phyloP scores from a whole-genome alignment of 176 grass and related monocot genomes.

The Musa itinerans region DNA sequence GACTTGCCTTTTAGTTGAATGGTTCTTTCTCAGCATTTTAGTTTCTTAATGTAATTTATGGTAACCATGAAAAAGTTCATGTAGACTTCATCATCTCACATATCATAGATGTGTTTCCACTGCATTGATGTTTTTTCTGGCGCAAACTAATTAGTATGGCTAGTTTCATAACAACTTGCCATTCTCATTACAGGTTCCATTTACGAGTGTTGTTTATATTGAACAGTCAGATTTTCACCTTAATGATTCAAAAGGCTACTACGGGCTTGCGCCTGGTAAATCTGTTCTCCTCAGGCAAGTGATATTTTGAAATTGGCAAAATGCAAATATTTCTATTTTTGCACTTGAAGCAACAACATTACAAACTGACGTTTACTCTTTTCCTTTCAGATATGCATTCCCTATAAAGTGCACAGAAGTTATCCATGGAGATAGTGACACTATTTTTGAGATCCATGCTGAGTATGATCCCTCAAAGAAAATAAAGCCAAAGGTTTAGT shows the following conservation, averaged over 20 bases:
- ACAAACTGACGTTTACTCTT: background rate
- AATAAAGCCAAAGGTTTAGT: conserved; percentile 72
- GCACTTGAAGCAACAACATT: background rate
- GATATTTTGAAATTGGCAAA: background rate
- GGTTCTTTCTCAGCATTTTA: background rate
- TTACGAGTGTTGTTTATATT: conserved; percentile 36
- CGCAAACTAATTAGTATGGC: background rate
- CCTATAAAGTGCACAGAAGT: conserved; percentile 94
- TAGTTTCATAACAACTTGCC: conserved; percentile 41
- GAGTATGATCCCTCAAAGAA: conserved; percentile 92
- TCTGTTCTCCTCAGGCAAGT: conserved; percentile 69
- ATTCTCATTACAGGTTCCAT: conserved; percentile 19
- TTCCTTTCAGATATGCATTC: conserved; percentile 74
- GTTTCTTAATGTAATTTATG: background rate
- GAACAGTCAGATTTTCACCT: conserved; percentile 88
- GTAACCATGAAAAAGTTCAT: background rate
- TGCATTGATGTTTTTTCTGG: background rate
- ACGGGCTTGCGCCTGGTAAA: conserved; percentile 94
- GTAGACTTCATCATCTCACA: background rate
- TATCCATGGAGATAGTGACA: conserved; percentile 58
- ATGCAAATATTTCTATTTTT: conserved; percentile 6
- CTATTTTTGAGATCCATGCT: conserved; percentile 67
- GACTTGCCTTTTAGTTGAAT: background rate
- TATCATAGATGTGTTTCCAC: background rate
- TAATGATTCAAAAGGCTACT: conserved; percentile 93